These are phyloP conservation scores for Penicillium macrosclerotiorum DNA, from an alignment of 495 filamentous ascomycete species.

Conservation along the genomic window DNA sequence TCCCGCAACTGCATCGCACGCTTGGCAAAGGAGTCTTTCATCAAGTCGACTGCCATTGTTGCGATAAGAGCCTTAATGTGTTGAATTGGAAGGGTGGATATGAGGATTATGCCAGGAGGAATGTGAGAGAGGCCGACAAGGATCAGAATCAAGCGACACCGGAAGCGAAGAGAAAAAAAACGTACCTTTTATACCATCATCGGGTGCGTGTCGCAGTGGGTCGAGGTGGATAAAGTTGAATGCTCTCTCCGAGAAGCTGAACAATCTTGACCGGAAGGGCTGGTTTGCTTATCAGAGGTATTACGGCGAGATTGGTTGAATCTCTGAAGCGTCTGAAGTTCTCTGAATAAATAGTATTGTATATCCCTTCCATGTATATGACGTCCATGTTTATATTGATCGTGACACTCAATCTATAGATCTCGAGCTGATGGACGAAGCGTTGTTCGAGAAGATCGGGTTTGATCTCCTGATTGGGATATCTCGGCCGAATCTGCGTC, in stretches of 20 bases:
- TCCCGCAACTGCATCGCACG: constrained; percentile 16
- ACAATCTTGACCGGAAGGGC: no score
- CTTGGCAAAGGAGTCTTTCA: constrained; percentile 7
- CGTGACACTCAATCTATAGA: no score
- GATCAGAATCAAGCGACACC: background rate
- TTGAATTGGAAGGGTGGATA: background rate
- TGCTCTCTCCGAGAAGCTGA: no score
- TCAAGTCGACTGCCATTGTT: background rate
- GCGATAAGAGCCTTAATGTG: background rate
- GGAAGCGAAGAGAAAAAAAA: background rate
- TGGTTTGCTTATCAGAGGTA: no score
- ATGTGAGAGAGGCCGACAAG: constrained; percentile 1
- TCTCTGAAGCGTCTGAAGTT: no score
- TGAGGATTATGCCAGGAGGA: constrained; percentile 1
- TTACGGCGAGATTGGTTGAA: no score
- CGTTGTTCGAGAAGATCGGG: background rate
- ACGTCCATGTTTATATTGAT: background rate
- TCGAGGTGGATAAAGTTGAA: no score
- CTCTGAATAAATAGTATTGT: no score
- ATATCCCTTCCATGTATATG: no score
- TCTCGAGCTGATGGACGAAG: background rate
- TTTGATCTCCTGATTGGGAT: background rate
- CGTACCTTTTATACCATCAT: background rate
- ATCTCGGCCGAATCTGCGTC: background rate
- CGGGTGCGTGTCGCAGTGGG: no score